Base-by-base conservation (phyloP, 257 asterid species). In the Prunella vulgaris region DNA sequence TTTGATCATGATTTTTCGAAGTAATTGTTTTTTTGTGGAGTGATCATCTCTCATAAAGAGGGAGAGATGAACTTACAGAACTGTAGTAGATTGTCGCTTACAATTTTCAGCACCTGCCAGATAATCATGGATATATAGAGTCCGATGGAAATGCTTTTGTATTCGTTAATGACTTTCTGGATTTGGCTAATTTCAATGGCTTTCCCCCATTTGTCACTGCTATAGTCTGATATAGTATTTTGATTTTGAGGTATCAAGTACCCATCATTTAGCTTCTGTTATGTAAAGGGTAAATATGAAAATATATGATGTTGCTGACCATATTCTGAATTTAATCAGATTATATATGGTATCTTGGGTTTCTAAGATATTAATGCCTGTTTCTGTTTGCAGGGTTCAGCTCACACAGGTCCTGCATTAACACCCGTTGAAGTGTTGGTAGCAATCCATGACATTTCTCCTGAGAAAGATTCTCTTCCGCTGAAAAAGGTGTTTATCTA, bases 351-450 rank as follows among this genome's bases (percentile, higher is more conserved):
- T 70, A 14, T 71, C 65, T 71, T 68, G 37, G 69, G 30, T 64
- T 44, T 65, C 59, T 68, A 28, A 53, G 56, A 35, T 70, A 64
- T 49, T 65, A 46, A 12, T 62, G 30, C 68, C 71, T 60, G 60
- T 51, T 64, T 76, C 71, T 69, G 62, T 73, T 77, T 75, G 56
- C 80, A 94, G 99, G 99, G 99, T 72, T 80, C 99, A 35, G 97
- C 99, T 71, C 96, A 89, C 71, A 64, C 95, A 12, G 99, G 97
- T 79, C 99, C 99, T 69, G 97, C 99, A 73, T 80, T 94, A 79
- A 91, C 96, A 18, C 99, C 99, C 40, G 95, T 81, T 15, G 99
- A 94, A 83, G 99, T 94, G 38, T 80, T 94, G 92, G 99, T 91
- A 64, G 97, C 97, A 66, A 89, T 94, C 74, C 99, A 94, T 83